phyloP scores from a whole-genome alignment of 1,284 basidiomycete species.

The Cryptococcus floricola region DNA sequence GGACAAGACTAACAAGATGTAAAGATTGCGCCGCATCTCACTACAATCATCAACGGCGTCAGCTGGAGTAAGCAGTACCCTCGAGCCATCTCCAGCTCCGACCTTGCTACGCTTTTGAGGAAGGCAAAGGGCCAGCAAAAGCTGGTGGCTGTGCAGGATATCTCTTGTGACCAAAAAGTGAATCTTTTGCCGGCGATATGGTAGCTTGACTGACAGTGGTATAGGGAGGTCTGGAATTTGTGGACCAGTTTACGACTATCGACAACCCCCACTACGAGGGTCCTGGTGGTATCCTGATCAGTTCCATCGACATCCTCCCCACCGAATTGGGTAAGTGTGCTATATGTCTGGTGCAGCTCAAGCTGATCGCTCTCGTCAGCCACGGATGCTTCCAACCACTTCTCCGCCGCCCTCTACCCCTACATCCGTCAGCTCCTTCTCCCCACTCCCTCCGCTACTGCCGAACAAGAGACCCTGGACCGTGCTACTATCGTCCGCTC shows the following conservation, averaged over 20 bases:
- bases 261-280: constrained; percentile 66
- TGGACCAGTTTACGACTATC: constrained; percentile 66
- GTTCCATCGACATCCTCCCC: constrained; percentile 85
- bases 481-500: constrained; percentile 66
- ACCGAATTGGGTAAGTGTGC: constrained; percentile 61
- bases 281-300: constrained; percentile 61
- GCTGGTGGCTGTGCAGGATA: constrained; percentile 71
- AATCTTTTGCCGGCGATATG: constrained; percentile 7
- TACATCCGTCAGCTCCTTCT: constrained; percentile 58
- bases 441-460: constrained; percentile 24
- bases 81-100: constrained; percentile 66
- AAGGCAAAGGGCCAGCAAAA: constrained; percentile 49
- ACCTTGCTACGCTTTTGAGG: constrained; percentile 56
- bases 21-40: constrained; percentile 77
- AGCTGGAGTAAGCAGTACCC: constrained; percentile 77
- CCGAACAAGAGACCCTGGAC: constrained; percentile 53
- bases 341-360: not conserved
- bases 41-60: constrained; percentile 75
- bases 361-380: constrained; percentile 11
- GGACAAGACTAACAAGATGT: not conserved
- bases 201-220: not conserved
- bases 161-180: constrained; percentile 78
- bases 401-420: constrained; percentile 63
- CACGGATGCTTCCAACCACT: constrained; percentile 72
- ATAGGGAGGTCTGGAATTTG: constrained; percentile 78